Evolutionary conservation across 495 filamentous ascomycete species (phyloP).

Genomic region (Neurospora africana): DNA sequence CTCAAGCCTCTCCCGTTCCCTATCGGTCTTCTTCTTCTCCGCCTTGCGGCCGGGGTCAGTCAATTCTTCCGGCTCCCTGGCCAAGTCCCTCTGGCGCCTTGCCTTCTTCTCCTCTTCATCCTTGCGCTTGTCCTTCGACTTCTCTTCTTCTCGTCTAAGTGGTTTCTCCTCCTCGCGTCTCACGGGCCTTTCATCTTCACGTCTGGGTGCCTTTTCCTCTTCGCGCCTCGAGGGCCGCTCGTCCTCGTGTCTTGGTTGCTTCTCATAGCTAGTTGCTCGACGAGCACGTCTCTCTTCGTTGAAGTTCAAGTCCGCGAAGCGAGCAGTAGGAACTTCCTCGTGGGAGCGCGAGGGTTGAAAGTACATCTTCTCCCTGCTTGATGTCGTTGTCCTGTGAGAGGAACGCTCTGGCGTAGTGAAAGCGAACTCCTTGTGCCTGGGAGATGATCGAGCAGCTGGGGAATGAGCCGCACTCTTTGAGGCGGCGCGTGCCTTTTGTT

Average conservation of each 20-base stretch:
- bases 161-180: slow-evolving; percentile 12
- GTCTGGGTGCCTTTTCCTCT: slow-evolving; percentile 14
- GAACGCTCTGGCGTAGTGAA: slow-evolving; percentile 25
- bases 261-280: slow-evolving; percentile 37
- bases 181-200: slow-evolving; percentile 12
- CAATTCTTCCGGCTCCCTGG: slow-evolving; percentile 14
- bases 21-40: slow-evolving; percentile 18
- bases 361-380: slow-evolving; percentile 25
- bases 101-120: slow-evolving; percentile 17
- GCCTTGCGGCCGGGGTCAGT: neutral
- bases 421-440: slow-evolving; percentile 16
- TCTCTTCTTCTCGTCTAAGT: slow-evolving; percentile 8
- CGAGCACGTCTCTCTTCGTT: slow-evolving; percentile 25
- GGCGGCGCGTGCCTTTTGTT: slow-evolving; percentile 12
- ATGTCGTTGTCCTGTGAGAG: slow-evolving; percentile 22
- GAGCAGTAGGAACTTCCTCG: slow-evolving; percentile 27
- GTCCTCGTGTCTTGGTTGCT: slow-evolving; percentile 25
- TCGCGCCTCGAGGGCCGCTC: slow-evolving; percentile 22
- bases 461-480: slow-evolving; percentile 27
- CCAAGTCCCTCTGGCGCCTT: slow-evolving; percentile 10
- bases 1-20: slow-evolving; percentile 12
- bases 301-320: slow-evolving; percentile 16
- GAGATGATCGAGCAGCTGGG: slow-evolving; percentile 24
- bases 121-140: slow-evolving; percentile 15
- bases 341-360: slow-evolving; percentile 29